Conservation (phyloP, 192 early-diverging fungal genomes). For the Dispira simplex region DNA sequence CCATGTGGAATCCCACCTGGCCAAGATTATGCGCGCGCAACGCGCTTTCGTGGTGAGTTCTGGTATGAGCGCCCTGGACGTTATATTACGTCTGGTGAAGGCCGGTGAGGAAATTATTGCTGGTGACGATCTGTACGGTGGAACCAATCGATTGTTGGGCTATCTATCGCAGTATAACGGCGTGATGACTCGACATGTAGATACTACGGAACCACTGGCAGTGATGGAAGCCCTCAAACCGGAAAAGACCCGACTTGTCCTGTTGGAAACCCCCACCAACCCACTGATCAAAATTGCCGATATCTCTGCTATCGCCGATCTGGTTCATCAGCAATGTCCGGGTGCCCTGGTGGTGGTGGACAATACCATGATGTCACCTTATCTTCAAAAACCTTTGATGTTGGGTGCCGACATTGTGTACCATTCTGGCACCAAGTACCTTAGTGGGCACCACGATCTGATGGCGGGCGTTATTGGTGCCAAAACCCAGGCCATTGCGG, state of each 20-base stretch:
- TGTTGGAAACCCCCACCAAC: slow-evolving; percentile 94
- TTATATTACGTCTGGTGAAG: slow-evolving; percentile 75
- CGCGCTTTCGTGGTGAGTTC: slow-evolving; percentile 74
- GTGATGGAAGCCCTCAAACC: slow-evolving; percentile 50
- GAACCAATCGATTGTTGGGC: slow-evolving; percentile 85
- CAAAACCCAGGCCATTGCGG: slow-evolving; percentile 47
- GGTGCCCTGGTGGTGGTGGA: slow-evolving; percentile 84
- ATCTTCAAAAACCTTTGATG: slow-evolving; percentile 74
- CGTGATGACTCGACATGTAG: slow-evolving; percentile 79
- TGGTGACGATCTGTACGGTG: slow-evolving; percentile 94
- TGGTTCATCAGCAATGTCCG: slow-evolving; percentile 61
- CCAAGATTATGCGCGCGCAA: slow-evolving; percentile 84
- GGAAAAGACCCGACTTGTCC: slow-evolving; percentile 64
- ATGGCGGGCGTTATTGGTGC: slow-evolving; percentile 95
- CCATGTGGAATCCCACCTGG: slow-evolving; percentile 81
- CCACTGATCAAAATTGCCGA: slow-evolving; percentile 91
- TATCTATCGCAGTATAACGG: slow-evolving; percentile 64
- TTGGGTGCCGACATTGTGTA: slow-evolving; percentile 89
- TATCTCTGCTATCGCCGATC: slow-evolving; percentile 54
- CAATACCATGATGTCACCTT: slow-evolving; percentile 99
- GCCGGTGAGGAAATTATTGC: slow-evolving; percentile 83
- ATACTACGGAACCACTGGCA: slow-evolving; percentile 55
- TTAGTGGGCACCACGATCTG: slow-evolving; percentile 93
- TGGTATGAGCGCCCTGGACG: slow-evolving; percentile 92
- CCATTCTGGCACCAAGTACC: slow-evolving; percentile 95